Base-by-base conservation (phyloP, 1,139 yeast species). In the Zygosaccharomyces sapae region DNA sequence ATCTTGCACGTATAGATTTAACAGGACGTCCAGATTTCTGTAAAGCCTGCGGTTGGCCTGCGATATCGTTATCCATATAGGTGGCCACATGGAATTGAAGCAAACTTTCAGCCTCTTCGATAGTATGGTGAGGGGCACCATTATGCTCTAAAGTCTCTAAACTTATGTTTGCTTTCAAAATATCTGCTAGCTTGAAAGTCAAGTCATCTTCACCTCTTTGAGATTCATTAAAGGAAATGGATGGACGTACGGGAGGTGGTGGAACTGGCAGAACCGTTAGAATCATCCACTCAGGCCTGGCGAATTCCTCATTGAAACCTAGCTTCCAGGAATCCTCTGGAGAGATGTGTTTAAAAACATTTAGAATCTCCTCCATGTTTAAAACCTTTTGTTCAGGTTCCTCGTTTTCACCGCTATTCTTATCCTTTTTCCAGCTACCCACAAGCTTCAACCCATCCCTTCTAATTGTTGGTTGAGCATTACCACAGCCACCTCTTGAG, bases 21-120 rank as follows among this genome's bases (percentile, higher is more conserved):
- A 94, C 95, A 6, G 99, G 98, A 71, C 98, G 86, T 49, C 98
- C 99, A 43, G 97, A 88, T 70, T 94, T 94, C 67, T 94, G 99
- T 55, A 92, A 78, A 35, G 99, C 98, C 69, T 92, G 98, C 0
- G 98, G 99, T 71, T 92, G 98, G 54, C 99, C 98, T n/a, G 98
- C 98, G 70, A 92, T 92, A 72, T 92, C 98, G 66, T 92, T 92
- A 71, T 92, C 98, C 99, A 92, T 92, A 68, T 92, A 92, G 1
- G 99, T 92, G n/a, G 99, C 98, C 43, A 94, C 97, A 63, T 92
- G 98, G 69, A 89, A 92, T 66, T 94, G 99, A 52, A 94, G 75
- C 59, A 92, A 78, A 38, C 96, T 86, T 67, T 94, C 98, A 63
- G 94, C 92, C 70, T 94, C 99, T 66, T 88, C 87, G 58, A 92